Conservation (phyloP, 2,329 filamentous ascomycete species). For the Lasiodiplodia gonubiensis region DNA sequence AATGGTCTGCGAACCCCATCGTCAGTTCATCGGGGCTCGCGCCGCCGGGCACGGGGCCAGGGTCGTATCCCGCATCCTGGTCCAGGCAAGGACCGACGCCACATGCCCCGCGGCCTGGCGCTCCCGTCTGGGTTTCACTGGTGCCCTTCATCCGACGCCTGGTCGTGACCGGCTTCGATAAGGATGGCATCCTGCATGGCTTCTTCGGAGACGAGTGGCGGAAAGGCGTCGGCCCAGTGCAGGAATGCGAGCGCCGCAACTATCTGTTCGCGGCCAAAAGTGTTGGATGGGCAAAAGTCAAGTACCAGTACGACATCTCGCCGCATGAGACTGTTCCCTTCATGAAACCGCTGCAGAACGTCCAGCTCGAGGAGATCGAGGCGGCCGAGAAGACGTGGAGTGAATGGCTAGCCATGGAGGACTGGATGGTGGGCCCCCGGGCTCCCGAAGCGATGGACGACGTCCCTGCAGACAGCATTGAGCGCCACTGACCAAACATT, state of each 20-base stretch:
- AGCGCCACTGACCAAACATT: slow-evolving; percentile 4
- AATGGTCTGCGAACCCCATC: slow-evolving; percentile 64
- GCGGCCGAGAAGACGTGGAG: slow-evolving; percentile 86
- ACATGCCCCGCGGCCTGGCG: slow-evolving; percentile 44
- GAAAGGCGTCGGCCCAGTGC: slow-evolving; percentile 77
- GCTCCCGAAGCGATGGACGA: slow-evolving; percentile 61
- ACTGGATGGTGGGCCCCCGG: slow-evolving; percentile 94
- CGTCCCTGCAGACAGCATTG: slow-evolving; percentile 17
- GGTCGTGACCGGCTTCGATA: slow-evolving; percentile 90
- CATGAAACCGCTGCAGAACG: slow-evolving; percentile 78
- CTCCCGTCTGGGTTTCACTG: slow-evolving; percentile 65
- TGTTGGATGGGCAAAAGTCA: slow-evolving; percentile 86
- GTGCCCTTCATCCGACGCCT: slow-evolving; percentile 90
- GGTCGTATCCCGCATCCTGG: slow-evolving; percentile 43
- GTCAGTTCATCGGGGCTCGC: slow-evolving; percentile 41
- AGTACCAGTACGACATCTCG: slow-evolving; percentile 86
- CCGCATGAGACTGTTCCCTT: slow-evolving; percentile 86
- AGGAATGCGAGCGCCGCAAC: slow-evolving; percentile 89
- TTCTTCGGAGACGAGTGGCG: slow-evolving; percentile 97
- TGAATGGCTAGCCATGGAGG: slow-evolving; percentile 94
- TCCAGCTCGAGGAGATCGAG: slow-evolving; percentile 79
- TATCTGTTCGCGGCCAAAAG: slow-evolving; percentile 96
- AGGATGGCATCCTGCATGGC: slow-evolving; percentile 82
- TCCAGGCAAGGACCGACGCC: slow-evolving; percentile 49
- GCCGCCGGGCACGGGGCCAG: slow-evolving; percentile 38